phyloP scores from a whole-genome alignment of 2,329 filamentous ascomycete genomes.

The Rugonectria rugulosa region DNA sequence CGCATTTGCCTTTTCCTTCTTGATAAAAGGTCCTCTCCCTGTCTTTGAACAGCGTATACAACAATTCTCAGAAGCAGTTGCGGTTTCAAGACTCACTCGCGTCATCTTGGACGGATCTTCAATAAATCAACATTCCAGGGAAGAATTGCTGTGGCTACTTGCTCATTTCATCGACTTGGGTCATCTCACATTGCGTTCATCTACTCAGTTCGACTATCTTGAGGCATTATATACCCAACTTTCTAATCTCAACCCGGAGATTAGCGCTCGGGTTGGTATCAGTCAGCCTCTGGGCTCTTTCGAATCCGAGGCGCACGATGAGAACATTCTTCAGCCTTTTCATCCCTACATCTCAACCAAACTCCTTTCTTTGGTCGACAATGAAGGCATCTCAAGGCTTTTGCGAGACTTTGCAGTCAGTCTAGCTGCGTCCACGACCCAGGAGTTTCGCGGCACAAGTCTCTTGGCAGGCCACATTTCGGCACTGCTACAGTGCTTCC shows the following conservation, averaged over 20 bases:
- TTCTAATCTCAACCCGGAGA: constrained; percentile 58
- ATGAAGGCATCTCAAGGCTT: constrained; percentile 70
- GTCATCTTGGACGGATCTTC: constrained; percentile 50
- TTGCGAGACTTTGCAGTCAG: constrained; percentile 45
- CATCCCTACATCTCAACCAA: constrained; percentile 69
- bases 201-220: constrained; percentile 52
- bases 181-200: constrained; percentile 45
- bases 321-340: constrained; percentile 42
- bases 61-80: constrained; percentile 47
- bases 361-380: constrained; percentile 75
- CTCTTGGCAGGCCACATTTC: constrained; percentile 86
- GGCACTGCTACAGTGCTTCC: constrained; percentile 85
- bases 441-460: constrained; percentile 57
- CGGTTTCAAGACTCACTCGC: constrained; percentile 50
- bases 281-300: constrained; percentile 19
- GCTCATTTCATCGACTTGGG: constrained; percentile 71
- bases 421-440: constrained; percentile 40
- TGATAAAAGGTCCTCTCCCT: constrained; percentile 42
- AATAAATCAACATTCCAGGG: constrained; percentile 40
- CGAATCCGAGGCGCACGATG: constrained; percentile 26
- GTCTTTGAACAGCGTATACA: constrained; percentile 52
- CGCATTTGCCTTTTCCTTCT: constrained; percentile 37
- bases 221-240: constrained; percentile 63
- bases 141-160: constrained; percentile 68
- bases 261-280: constrained; percentile 53